phyloP scores from a whole-genome alignment of 345 rosid species.

The Draba incana region DNA sequence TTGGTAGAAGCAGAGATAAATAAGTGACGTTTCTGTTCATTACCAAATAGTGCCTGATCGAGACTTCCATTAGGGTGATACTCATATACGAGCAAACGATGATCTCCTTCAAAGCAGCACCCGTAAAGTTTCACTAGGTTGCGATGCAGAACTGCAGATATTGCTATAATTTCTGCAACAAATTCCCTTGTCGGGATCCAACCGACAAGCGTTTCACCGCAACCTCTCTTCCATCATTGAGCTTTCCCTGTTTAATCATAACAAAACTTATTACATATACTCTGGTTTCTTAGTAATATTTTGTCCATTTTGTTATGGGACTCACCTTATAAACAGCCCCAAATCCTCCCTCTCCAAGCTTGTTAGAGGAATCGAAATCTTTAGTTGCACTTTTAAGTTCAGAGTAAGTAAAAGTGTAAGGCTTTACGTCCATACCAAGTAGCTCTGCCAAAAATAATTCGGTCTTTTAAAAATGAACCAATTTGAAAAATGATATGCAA shows the following conservation, averaged over 20 bases:
- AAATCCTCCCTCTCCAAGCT: conserved; percentile 87
- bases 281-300: neutral
- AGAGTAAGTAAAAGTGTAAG: conserved; percentile 59
- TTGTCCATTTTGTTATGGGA: neutral
- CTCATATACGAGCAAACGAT: conserved; percentile 60
- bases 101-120: conserved; percentile 45
- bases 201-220: conserved; percentile 69
- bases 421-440: conserved; percentile 54
- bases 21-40: neutral
- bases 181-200: conserved; percentile 77
- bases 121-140: conserved; percentile 47
- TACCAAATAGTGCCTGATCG: conserved; percentile 44
- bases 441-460: conserved; percentile 45
- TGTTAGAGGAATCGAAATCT: conserved; percentile 58
- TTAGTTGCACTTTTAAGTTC: conserved; percentile 70
- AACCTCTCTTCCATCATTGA: conserved; percentile 47
- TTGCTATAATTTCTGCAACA: conserved; percentile 61
- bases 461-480: neutral
- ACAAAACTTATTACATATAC: conserved; percentile 2
- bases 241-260: conserved; percentile 40
- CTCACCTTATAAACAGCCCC: conserved; percentile 71
- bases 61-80: conserved; percentile 64
- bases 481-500: neutral
- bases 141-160: conserved; percentile 43
- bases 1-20: conserved; percentile 8